Percentiles rank a stretch among this genome's conserved stretches.
Conservation (phyloP, 305 asterid genomes). For the Ilex paraguariensis region DNA sequence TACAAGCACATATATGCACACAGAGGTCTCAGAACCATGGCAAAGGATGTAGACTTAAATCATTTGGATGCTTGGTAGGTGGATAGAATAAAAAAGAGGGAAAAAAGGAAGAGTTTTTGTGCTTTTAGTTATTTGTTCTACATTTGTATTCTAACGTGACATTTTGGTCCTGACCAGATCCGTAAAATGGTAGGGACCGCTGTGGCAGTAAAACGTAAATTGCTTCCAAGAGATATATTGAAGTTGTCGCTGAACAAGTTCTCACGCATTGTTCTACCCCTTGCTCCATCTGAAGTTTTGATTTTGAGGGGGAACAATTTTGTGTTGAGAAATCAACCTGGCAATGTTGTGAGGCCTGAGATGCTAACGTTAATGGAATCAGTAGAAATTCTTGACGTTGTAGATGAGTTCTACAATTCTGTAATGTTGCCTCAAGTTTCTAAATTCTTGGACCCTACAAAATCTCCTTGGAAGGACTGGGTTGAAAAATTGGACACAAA, state of each 20-base stretch:
- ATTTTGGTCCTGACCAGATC: slow-evolving; percentile 43
- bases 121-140: slow-evolving; percentile 8
- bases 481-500: slow-evolving; percentile 57
- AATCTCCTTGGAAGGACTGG: slow-evolving; percentile 83
- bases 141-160: slow-evolving; percentile 9
- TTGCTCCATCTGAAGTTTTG: slow-evolving; percentile 90
- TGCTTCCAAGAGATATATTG: slow-evolving; percentile 70
- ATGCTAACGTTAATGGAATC: slow-evolving; percentile 77
- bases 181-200: slow-evolving; percentile 96
- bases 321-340: slow-evolving; percentile 62
- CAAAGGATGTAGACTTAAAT: too few relatives aligned
- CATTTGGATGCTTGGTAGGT: too few relatives aligned
- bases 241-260: slow-evolving; percentile 62
- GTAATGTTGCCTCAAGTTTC: slow-evolving; percentile 67
- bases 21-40: too few relatives aligned
- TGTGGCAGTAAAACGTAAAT: slow-evolving; percentile 64
- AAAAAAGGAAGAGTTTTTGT: too few relatives aligned
- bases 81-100: too few relatives aligned
- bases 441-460: slow-evolving; percentile 53
- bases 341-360: slow-evolving; percentile 70
- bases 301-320: slow-evolving; percentile 69
- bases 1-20: too few relatives aligned
- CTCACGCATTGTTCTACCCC: slow-evolving; percentile 76
- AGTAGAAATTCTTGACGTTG: slow-evolving; percentile 57
- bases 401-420: slow-evolving; percentile 56